Conservation (phyloP, 176 grass and related monocot genomes). For the sorghum (Sorghum bicolor) region Sorghum_bicolor_NCBIv3 NC_012873.2:6557501-6558000, state of each 20-base stretch:
- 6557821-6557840: conserved; percentile 13
- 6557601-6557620: background rate
- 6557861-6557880: conserved; percentile 1
- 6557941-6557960: conserved; percentile 89
- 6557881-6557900: conserved; percentile 21
- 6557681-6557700: conserved; percentile 9
- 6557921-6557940: conserved; percentile 88
- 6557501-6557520: background rate
- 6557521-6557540: background rate
- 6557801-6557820: conserved; percentile 55
- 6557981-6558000: conserved; percentile 91
- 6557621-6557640: background rate
- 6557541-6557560: conserved; percentile 7
- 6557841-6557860: conserved; percentile 41
- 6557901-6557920: conserved; percentile 56
- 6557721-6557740: conserved; percentile 57
- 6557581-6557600: background rate
- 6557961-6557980: conserved; percentile 82
- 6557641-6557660: conserved; percentile 19
- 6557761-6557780: conserved; percentile 81
- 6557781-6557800: conserved; percentile 84
- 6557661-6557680: conserved; percentile 22
- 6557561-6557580: background rate
- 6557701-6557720: conserved; percentile 11
- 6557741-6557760: conserved; percentile 93